Percentiles rank a stretch among this genome's conserved stretches.
Conservation (phyloP, 2,329 filamentous ascomycete genomes). For the Tolypocladium tundrense region DNA sequence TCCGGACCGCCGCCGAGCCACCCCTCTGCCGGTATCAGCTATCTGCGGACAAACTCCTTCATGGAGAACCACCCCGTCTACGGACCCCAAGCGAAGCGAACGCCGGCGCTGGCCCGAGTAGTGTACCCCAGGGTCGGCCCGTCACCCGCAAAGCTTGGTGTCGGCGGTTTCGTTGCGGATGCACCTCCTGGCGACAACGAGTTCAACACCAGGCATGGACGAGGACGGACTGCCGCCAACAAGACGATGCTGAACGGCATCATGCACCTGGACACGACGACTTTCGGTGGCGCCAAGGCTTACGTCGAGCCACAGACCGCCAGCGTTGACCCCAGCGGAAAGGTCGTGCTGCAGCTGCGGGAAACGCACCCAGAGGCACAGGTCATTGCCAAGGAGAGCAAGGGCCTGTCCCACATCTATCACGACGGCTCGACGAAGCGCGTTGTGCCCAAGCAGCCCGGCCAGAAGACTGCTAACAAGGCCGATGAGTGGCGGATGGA, state of each 20-base stretch:
- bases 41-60: conserved; percentile 44
- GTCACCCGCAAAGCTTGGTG: conserved; percentile 34
- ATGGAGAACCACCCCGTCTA: conserved; percentile 52
- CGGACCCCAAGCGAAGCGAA: conserved; percentile 42
- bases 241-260: conserved; percentile 23
- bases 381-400: conserved; percentile 36
- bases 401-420: conserved; percentile 24
- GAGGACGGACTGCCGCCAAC: conserved; percentile 7
- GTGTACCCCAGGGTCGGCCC: conserved; percentile 30
- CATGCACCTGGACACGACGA: conserved; percentile 32
- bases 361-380: conserved; percentile 27
- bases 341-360: conserved; percentile 31
- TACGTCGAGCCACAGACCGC: conserved; percentile 31
- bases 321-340: conserved; percentile 39
- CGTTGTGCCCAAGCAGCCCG: conserved; percentile 3
- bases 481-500: conserved; percentile 11
- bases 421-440: conserved; percentile 12
- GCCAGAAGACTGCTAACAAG: not conserved
- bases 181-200: conserved; percentile 30
- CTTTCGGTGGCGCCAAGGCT: conserved; percentile 43
- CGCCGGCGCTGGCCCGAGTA: conserved; percentile 41
- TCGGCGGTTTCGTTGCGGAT: conserved; percentile 43
- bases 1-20: conserved; percentile 50
- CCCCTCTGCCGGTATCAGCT: conserved; percentile 52
- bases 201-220: conserved; percentile 23